Evolutionary conservation across 2,329 filamentous ascomycete genomes (phyloP), one percentile per base, ranked within the genome.

Genomic region (Pyrenophora seminiperda): DNA sequence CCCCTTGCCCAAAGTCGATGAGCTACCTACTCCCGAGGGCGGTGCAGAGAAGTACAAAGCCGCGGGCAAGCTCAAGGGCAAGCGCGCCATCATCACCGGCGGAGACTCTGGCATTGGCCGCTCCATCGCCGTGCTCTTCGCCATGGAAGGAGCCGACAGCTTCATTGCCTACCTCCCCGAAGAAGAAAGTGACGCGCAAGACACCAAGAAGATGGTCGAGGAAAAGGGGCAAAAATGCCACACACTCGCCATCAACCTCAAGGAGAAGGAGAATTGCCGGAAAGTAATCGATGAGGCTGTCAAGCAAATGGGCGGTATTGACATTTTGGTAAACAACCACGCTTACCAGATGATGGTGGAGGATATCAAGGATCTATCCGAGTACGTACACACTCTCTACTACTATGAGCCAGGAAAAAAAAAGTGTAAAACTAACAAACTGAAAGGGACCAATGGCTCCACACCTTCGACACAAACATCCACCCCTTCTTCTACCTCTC

Each of bases 381-480:
- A 91, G 82, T 86, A 74, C 68, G 81, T 76, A 11, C 27, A 20
- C 11, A n/a, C n/a, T n/a, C 11, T 2, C n/a, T 10, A 5, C 3
- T 2, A 11, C 24, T 19, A 24, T 9, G 9, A 10, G 4, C 7
- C 13, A 19, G 7, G 11, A n/a, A 14, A 15, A 19, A 13, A 20
- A 9, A 18, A 3, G 7, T 10, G 14, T n/a, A n/a, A n/a, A n/a
- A 20, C 59, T 66, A 40, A 72, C 48, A 9, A 4, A 4, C 5
- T 9, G n/a, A 3, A 24, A 86, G 83, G 65, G 87, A 90, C 4
- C 89, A 94, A 75, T 94, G 89, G 89, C 63, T 86, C 42, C 79
- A 85, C 51, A 93, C 89, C 0, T 93, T 95, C 75, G 80, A 90
- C 73, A 89, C 85, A 39, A 95, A 94, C 75, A 91, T 94, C 65